These are phyloP conservation scores for Penicillium atrosanguineum DNA, from an alignment of 495 filamentous ascomycete species.

Conservation along the genomic window DNA sequence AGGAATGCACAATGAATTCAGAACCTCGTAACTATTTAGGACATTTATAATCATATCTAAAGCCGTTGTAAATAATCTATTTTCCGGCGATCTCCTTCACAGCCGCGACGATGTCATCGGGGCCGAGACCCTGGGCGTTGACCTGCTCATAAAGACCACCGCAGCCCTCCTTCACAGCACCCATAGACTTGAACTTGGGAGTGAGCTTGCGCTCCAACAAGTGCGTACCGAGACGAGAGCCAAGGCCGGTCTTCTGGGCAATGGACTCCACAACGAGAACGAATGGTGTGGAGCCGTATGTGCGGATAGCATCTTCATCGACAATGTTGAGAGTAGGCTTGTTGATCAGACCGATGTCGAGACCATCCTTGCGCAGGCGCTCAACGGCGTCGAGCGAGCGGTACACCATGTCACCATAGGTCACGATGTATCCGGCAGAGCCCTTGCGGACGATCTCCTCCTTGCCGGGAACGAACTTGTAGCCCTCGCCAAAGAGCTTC, in stretches of 20 bases:
- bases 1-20: not conserved
- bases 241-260: slow-evolving; percentile 41
- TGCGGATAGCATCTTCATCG: slow-evolving; percentile 36
- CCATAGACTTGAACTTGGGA: slow-evolving; percentile 35
- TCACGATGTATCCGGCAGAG: slow-evolving; percentile 36
- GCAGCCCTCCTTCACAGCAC: slow-evolving; percentile 36
- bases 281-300: slow-evolving; percentile 35
- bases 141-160: slow-evolving; percentile 39
- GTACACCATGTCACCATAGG: slow-evolving; percentile 44
- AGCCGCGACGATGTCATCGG: slow-evolving; percentile 29
- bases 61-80: slow-evolving; percentile 5
- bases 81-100: slow-evolving; percentile 28
- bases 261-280: slow-evolving; percentile 39
- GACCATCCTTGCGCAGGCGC: slow-evolving; percentile 29
- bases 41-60: not conserved
- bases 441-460: slow-evolving; percentile 38
- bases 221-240: slow-evolving; percentile 36
- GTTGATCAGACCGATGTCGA: slow-evolving; percentile 39
- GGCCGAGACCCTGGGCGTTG: slow-evolving; percentile 37
- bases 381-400: slow-evolving; percentile 40
- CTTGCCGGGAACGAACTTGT: slow-evolving; percentile 40
- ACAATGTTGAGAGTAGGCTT: slow-evolving; percentile 42
- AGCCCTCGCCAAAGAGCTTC: slow-evolving; percentile 34
- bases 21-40: not conserved
- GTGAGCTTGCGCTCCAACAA: slow-evolving; percentile 35